Base-by-base conservation (phyloP, 1,284 basidiomycete species). In the Trametes hirsuta region DNA sequence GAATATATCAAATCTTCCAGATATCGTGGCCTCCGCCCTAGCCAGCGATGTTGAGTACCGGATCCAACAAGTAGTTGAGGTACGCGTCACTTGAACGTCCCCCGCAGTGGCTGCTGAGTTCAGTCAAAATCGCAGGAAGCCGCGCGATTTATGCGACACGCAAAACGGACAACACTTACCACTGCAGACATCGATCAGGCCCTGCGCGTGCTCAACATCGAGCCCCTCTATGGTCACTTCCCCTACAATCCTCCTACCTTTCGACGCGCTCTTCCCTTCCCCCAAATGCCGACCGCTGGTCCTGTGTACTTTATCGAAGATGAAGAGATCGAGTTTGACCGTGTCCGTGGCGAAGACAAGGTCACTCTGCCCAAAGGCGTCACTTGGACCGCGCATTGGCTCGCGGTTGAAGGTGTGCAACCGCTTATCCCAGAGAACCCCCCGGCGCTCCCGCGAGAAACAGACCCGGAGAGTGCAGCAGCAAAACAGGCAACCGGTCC, bases 41-140 rank as follows among this genome's bases (percentile, higher is more conserved):
- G 95, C 97, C 2, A 94, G 93, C 63, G 97, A 99, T 78, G 94
- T 98, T 44, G 97, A 99, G 74, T 98, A 98, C 76, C 84, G 97
- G 59, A 86, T 98, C 71, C 95, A 97, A 73, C 93, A 97, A 72
- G 87, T 97, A 46, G 85, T 96, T 62, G 93, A 97, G 82, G 93
- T 93, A 64, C 61, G 77, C 69, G 11, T 6, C 3, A 35, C 25
- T 44, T n/a, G 6, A 35, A 2, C 12, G 5, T 58, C 48, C 37
- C 46, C 58, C 3, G 47, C n/a, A 50, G 30, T 25, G 47, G 25
- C 40, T 41, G 12, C n/a, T 45, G 40, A 62, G 6, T n/a, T 5
- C 8, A 4, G 4, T 30, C 30, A n/a, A 24, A 15, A 25, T 6
- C 25, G 15, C 75, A 97, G 89, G 96, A 98, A 82, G 95, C 97